Conservation (phyloP, 2,329 filamentous ascomycete species). For the Rhexocercosporidium sp. region DNA sequence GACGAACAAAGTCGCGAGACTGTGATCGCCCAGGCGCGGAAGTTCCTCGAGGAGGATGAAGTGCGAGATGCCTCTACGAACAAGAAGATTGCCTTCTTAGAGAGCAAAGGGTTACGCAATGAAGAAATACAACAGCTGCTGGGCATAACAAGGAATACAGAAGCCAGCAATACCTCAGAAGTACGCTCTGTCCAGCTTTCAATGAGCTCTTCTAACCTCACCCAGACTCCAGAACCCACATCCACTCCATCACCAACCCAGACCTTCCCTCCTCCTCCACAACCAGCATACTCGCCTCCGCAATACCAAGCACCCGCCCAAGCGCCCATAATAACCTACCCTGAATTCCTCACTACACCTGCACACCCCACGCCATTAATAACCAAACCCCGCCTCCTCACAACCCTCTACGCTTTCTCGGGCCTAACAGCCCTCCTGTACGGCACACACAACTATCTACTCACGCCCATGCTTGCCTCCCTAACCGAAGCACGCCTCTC, state of each 20-base stretch:
- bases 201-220: background rate
- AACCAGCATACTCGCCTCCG: slow-evolving; percentile 39
- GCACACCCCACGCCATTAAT: slow-evolving; percentile 64
- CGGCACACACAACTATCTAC: slow-evolving; percentile 70
- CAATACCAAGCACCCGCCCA: slow-evolving; percentile 48
- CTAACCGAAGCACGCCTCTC: slow-evolving; percentile 58
- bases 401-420: slow-evolving; percentile 62
- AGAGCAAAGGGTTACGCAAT: slow-evolving; percentile 73
- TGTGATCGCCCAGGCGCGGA: slow-evolving; percentile 69
- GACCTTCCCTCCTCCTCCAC: slow-evolving; percentile 16
- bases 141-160: slow-evolving; percentile 40
- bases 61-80: slow-evolving; percentile 72
- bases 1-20: slow-evolving; percentile 31
- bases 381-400: slow-evolving; percentile 62
- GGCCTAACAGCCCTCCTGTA: slow-evolving; percentile 69
- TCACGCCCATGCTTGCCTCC: slow-evolving; percentile 63
- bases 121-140: slow-evolving; percentile 74
- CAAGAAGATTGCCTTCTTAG: slow-evolving; percentile 77
- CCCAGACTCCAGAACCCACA: slow-evolving; percentile 5
- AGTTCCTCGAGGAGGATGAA: slow-evolving; percentile 76
- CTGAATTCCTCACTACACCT: slow-evolving; percentile 68
- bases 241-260: slow-evolving; percentile 3
- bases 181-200: slow-evolving; percentile 7
- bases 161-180: slow-evolving; percentile 28
- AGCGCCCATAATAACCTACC: slow-evolving; percentile 69